Evolutionary conservation across 1,284 basidiomycete species (phyloP).

Genomic region (Apiotrichum montevideense): DNA sequence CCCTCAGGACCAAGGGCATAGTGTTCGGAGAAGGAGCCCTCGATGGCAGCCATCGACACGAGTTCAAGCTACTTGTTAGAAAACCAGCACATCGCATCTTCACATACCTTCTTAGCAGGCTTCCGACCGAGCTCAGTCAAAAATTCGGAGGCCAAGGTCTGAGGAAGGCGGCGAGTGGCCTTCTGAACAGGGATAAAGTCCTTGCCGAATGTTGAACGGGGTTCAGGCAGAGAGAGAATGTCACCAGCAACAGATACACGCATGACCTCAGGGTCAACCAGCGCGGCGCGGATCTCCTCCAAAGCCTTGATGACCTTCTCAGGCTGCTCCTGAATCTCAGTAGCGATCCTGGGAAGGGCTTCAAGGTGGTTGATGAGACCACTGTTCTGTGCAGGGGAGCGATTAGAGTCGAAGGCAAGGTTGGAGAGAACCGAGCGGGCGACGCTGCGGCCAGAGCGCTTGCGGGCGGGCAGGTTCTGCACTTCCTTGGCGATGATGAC

Average conservation of each 20-base stretch:
- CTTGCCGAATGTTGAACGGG: slow-evolving; percentile 63
- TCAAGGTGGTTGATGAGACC: slow-evolving; percentile 70
- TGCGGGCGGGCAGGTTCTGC: slow-evolving; percentile 87
- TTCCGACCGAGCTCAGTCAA: slow-evolving; percentile 68
- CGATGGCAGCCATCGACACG: slow-evolving; percentile 85
- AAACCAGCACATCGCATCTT: background rate
- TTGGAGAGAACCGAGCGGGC: slow-evolving; percentile 66
- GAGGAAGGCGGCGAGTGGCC: slow-evolving; percentile 56
- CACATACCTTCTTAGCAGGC: slow-evolving; percentile 60
- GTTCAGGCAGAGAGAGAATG: slow-evolving; percentile 63
- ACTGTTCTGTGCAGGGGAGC: slow-evolving; percentile 67
- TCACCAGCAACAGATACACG: slow-evolving; percentile 86
- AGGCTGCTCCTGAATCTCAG: slow-evolving; percentile 68
- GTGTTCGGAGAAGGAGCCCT: slow-evolving; percentile 82
- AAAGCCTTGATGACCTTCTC: slow-evolving; percentile 65
- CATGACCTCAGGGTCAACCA: slow-evolving; percentile 70
- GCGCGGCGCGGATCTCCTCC: slow-evolving; percentile 60
- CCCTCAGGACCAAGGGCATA: slow-evolving; percentile 69
- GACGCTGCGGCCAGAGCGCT: slow-evolving; percentile 80
- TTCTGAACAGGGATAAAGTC: slow-evolving; percentile 59
- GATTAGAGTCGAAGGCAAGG: slow-evolving; percentile 60
- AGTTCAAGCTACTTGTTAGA: slow-evolving; percentile 61
- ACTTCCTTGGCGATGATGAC: slow-evolving; percentile 83
- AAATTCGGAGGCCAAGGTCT: slow-evolving; percentile 64
- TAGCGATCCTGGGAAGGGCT: slow-evolving; percentile 69